Percentiles rank a stretch among this genome's conserved stretches.
phyloP scores from a whole-genome alignment of 2,329 filamentous ascomycete genomes.

The Akanthomyces dipterigenus region DNA sequence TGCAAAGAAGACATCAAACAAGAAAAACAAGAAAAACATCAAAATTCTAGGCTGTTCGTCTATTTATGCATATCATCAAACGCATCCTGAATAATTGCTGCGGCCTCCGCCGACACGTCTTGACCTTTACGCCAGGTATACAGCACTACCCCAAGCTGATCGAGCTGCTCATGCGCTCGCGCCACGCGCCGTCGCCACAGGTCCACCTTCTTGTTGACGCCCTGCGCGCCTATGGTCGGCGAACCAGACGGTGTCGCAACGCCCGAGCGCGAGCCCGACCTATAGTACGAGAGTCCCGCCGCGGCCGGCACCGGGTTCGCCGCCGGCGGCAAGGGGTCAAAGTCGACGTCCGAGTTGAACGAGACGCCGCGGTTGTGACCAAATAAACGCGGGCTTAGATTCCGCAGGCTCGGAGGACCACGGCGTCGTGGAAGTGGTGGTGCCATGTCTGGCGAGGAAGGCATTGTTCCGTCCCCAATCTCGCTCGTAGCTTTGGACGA shows the following conservation, averaged over 20 bases:
- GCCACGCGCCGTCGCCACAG: constrained; percentile 64
- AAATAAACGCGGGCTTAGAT: constrained; percentile 25
- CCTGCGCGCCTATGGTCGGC: constrained; percentile 27
- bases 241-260: constrained; percentile 28
- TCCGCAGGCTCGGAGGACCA: constrained; percentile 29
- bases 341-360: constrained; percentile 35
- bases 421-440: constrained; percentile 42
- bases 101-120: constrained; percentile 62
- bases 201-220: constrained; percentile 61
- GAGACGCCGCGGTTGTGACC: constrained; percentile 24
- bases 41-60: constrained; percentile 9
- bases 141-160: constrained; percentile 58
- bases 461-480: constrained; percentile 6
- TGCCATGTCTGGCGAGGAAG: constrained; percentile 21
- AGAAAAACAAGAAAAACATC: not conserved
- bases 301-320: constrained; percentile 16
- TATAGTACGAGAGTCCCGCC: constrained; percentile 19
- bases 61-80: constrained; percentile 35
- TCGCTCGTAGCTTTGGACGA: constrained; percentile 14
- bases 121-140: constrained; percentile 67
- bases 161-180: constrained; percentile 56
- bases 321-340: constrained; percentile 33
- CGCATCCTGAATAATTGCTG: constrained; percentile 54
- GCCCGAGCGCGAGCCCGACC: constrained; percentile 22
- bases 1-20: no score